A percentile compares a stretch with the other conserved stretches of the same genome.
phyloP scores from a whole-genome alignment of 2,329 filamentous ascomycete genomes.

The Colletotrichum simmondsii region DNA sequence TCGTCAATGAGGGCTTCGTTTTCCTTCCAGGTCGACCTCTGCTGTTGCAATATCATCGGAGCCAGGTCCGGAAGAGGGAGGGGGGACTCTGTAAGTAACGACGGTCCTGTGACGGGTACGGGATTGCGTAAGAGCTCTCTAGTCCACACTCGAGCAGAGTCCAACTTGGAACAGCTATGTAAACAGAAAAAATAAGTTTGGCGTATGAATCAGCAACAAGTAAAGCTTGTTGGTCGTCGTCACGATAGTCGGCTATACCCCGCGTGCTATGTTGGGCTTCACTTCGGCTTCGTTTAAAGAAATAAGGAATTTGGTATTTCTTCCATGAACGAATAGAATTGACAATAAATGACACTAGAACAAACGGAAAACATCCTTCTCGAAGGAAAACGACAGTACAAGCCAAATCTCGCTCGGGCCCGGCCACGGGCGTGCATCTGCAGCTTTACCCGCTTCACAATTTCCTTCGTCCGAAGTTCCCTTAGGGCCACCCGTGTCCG shows the following conservation, averaged over 20 bases:
- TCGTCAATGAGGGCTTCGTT: slow-evolving; percentile 13
- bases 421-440: background rate
- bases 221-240: background rate
- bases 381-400: background rate
- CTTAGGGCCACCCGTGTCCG: background rate
- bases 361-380: background rate
- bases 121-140: background rate
- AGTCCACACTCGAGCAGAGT: background rate
- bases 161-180: too few relatives aligned
- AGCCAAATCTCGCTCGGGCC: slow-evolving; percentile 14
- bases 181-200: background rate
- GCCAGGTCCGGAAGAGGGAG: background rate
- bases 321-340: background rate
- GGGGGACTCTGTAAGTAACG: background rate
- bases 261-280: background rate
- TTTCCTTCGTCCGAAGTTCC: slow-evolving; percentile 19
- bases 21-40: background rate
- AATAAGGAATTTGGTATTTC: background rate
- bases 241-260: background rate
- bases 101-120: slow-evolving; percentile 5
- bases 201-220: background rate
- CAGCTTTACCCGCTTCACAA: background rate
- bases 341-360: background rate
- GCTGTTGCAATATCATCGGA: background rate
- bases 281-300: too few relatives aligned